These are phyloP conservation scores for Phellopilus nigrolimitatus DNA, from an alignment of 1,284 basidiomycete species.

Conservation along the genomic window DNA sequence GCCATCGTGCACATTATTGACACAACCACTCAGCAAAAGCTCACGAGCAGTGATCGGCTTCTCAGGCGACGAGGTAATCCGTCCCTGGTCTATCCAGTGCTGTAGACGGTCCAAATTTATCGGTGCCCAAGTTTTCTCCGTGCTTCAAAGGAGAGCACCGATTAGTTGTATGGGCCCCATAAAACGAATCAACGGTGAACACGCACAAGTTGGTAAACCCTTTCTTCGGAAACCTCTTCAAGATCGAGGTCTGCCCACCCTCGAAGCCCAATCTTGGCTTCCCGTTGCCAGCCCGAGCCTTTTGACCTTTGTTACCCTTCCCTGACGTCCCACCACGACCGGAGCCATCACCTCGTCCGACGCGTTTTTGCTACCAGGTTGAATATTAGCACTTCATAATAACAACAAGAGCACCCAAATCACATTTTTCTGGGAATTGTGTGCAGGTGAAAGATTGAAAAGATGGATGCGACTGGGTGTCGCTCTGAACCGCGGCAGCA, in stretches of 20 bases:
- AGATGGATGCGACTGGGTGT: conserved; percentile 18
- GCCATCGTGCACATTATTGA: conserved; percentile 86
- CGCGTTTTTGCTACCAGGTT: conserved; percentile 92
- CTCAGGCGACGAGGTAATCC: conserved; percentile 73
- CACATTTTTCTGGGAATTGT: conserved; percentile 20
- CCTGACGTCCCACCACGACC: conserved; percentile 90
- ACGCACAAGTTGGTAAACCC: conserved; percentile 92
- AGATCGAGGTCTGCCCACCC: conserved; percentile 94
- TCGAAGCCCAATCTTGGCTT: conserved; percentile 84
- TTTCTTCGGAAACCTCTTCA: conserved; percentile 88
- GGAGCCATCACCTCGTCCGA: conserved; percentile 90
- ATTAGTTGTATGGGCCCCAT: conserved; percentile 7
- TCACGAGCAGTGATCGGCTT: conserved; percentile 88
- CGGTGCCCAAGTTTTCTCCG: conserved; percentile 71
- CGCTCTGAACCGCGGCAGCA: conserved; percentile 19
- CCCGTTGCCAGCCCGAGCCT: conserved; percentile 88
- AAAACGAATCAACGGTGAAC: conserved; percentile 7
- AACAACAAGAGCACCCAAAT: neutral
- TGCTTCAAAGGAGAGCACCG: conserved; percentile 38
- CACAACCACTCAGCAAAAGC: conserved; percentile 78
- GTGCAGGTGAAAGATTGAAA: conserved; percentile 18
- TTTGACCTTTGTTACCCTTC: conserved; percentile 94
- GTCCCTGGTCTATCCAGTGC: conserved; percentile 84
- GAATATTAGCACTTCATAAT: too few species aligned
- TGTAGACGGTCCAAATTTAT: conserved; percentile 88